A percentile compares a stretch with the other conserved stretches of the same genome.
These are phyloP conservation scores for Thalassiosira allenii DNA, from an alignment of 352 stramenopile species.

Conservation along the genomic window DNA sequence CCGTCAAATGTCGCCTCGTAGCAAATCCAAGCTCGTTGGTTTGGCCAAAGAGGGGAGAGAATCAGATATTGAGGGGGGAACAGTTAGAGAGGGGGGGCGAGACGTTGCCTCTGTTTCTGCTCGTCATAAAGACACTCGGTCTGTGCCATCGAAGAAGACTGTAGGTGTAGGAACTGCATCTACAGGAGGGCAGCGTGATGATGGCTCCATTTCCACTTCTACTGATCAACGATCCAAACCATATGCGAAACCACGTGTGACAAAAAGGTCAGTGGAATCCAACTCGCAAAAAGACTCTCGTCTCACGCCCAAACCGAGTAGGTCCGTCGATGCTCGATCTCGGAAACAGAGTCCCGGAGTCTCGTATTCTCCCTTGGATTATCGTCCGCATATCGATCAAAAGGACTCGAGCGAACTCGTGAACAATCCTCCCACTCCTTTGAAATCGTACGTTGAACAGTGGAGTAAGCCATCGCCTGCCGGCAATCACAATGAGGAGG, in stretches of 20 bases:
- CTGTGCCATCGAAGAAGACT: background rate
- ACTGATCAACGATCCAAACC: background rate
- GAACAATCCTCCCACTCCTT: background rate
- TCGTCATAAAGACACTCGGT: background rate
- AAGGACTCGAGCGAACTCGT: background rate
- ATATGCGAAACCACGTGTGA: background rate
- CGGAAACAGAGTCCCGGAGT: background rate
- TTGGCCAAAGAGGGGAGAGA: constrained; percentile 2
- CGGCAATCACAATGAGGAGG: background rate
- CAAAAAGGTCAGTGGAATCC: background rate
- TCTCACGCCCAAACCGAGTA: constrained; percentile 8
- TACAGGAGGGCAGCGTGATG: background rate
- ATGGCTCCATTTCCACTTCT: background rate
- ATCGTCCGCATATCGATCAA: constrained; percentile 8
- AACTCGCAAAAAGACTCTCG: background rate
- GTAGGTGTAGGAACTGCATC: too few species aligned
- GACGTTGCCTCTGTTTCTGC: background rate
- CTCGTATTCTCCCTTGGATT: constrained; percentile 35
- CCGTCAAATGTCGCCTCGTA: constrained; percentile 30
- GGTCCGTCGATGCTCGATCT: background rate
- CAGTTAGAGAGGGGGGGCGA: background rate
- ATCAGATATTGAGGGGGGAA: background rate
- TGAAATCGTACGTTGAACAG: constrained; percentile 38
- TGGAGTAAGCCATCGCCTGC: constrained; percentile 23
- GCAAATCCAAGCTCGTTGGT: constrained; percentile 32